Evolutionary conservation across 345 rosid genomes (phyloP).

Genomic region (Brassica cretica): DNA sequence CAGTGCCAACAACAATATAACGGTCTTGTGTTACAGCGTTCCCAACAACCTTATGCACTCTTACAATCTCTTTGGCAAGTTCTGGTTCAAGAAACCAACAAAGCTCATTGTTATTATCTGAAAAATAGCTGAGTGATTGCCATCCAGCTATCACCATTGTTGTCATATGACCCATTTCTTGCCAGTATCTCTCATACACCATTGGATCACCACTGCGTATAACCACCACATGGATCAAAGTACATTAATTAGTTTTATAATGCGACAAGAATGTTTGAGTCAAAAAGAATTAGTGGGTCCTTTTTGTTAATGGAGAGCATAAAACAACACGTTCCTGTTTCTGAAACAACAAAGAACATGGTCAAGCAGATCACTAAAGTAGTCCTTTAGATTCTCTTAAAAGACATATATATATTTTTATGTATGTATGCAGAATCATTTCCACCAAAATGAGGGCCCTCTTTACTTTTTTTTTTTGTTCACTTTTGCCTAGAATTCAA

Average conservation of each 20-base stretch:
- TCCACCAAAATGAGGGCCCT: slow-evolving; percentile 19
- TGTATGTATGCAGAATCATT: slow-evolving; percentile 9
- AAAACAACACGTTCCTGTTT: slow-evolving; percentile 5
- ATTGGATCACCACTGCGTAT: slow-evolving; percentile 87
- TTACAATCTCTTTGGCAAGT: slow-evolving; percentile 57
- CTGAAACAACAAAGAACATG: slow-evolving; percentile 12
- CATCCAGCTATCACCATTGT: slow-evolving; percentile 79
- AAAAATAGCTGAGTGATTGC: slow-evolving; percentile 86
- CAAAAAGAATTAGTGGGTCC: not conserved
- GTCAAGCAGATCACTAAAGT: slow-evolving; percentile 15
- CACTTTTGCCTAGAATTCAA: slow-evolving; percentile 6
- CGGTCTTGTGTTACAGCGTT: slow-evolving; percentile 68
- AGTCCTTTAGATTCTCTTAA: slow-evolving; percentile 32
- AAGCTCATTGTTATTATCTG: slow-evolving; percentile 50
- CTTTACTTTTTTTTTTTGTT: not conserved
- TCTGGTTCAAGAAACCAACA: slow-evolving; percentile 96
- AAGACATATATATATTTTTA: slow-evolving; percentile 3
- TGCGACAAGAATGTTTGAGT: not conserved
- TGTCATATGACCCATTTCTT: slow-evolving; percentile 60
- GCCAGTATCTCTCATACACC: slow-evolving; percentile 80
- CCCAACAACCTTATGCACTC: slow-evolving; percentile 73
- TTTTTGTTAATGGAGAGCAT: slow-evolving; percentile 7
- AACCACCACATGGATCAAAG: not conserved
- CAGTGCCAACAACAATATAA: slow-evolving; percentile 82
- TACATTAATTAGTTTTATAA: not conserved